Evolutionary conservation across 768 basidiomycete genomes (phyloP), one percentile per base, ranked within the genome.

Genomic region (Agaricus blazei): DNA sequence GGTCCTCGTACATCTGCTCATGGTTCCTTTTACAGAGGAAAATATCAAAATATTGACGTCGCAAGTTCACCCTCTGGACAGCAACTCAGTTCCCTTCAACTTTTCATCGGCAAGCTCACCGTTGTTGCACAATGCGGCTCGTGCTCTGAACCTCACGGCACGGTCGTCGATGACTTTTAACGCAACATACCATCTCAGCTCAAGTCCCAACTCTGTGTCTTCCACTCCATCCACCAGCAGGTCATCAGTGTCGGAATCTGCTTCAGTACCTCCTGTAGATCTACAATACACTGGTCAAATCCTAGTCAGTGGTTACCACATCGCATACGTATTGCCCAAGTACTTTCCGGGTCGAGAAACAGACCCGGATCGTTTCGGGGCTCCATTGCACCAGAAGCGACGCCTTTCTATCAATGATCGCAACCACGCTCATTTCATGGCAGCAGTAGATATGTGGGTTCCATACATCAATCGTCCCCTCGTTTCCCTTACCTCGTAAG

Each of bases 31-130:
- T 27, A 19, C 47, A 90, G 90, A 92, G 84, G 88, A 88, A 59
- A 90, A 87, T 63, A 71, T 91, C 58, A 90, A 88, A 67, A 78
- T 92, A 46, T 65, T 88, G 42, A 77, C 80, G 7, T 86, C 86
- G 8, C 80, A 88, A 65, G 81, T 90, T 3, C 90, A 92, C 61
- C 90, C 90, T 7, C 71, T 91, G 34, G 87, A 91, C 68, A 72
- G 68, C 53, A 80, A 80, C 58, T 88, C 85, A 3, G 76, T 76
- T 2, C 90, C 90, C 7, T 92, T 90, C 70, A 82, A 81, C 64
- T 90, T 90, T 65, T 87, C 87, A 3, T 77, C 84, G 0, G 66
- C 78, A 2, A 67, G 78, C 28, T 84, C 73, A 3, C 87, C 88
- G 11, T 72, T 87, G 11, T 75, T 92, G 3, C 78, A 83, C 60